Evolutionary conservation across 306 rosid species (phyloP).

Genomic region (Luffa aegyptiaca): DNA sequence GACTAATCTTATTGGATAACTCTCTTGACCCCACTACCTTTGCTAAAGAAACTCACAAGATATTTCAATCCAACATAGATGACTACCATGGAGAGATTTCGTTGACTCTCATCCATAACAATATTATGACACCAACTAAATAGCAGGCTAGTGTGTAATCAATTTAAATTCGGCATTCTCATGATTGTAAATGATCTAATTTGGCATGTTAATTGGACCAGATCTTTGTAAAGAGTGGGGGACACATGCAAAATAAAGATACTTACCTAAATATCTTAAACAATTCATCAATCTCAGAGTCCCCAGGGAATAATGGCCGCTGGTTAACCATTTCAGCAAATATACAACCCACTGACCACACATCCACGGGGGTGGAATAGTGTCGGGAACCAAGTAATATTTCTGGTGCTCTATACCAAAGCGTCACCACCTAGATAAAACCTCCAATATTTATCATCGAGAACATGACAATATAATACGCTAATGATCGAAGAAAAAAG

Average conservation of each 20-base stretch:
- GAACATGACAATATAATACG: neutral
- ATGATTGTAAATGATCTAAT: neutral
- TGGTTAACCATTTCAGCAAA: constrained; percentile 98
- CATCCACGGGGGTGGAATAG: constrained; percentile 96
- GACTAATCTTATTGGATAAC: neutral
- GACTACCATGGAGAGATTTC: neutral
- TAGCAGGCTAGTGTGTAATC: neutral
- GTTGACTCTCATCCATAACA: neutral
- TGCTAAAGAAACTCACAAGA: neutral
- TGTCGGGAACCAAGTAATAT: constrained; percentile 97
- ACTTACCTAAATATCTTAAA: constrained; percentile 87
- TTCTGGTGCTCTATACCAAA: constrained; percentile 99
- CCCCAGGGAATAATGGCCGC: constrained; percentile 92
- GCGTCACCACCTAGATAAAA: constrained; percentile 76
- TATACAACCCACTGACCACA: constrained; percentile 99
- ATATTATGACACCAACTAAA: neutral
- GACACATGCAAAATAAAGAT: constrained; percentile 7
- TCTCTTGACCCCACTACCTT: too few species aligned
- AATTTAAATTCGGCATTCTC: neutral
- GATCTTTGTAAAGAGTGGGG: neutral
- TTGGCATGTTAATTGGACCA: neutral
- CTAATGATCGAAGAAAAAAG: neutral
- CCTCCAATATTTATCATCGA: constrained; percentile 10
- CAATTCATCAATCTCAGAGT: constrained; percentile 96
- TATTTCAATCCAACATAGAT: neutral